phyloP scores from a whole-genome alignment of 257 asterid genomes.

The Lantana camara region DNA sequence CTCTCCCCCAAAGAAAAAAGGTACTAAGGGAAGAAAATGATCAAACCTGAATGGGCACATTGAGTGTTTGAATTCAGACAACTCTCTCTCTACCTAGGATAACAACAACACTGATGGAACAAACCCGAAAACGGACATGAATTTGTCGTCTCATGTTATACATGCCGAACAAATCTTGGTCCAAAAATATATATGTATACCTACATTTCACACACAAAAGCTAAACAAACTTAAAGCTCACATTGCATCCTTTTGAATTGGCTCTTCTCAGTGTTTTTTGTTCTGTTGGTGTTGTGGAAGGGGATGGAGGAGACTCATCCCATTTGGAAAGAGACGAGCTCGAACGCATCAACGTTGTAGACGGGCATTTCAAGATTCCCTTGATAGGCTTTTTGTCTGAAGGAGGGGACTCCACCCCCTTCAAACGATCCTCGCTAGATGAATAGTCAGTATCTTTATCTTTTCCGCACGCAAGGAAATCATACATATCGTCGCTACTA shows the following conservation, averaged over 20 bases:
- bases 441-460: constrained; percentile 10
- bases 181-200: neutral
- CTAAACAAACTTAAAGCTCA: constrained; percentile 50
- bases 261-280: constrained; percentile 47
- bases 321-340: constrained; percentile 24
- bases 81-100: constrained; percentile 25
- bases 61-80: constrained; percentile 23
- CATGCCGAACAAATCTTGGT: neutral
- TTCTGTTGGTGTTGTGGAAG: constrained; percentile 26
- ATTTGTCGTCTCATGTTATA: constrained; percentile 21
- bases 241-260: constrained; percentile 78
- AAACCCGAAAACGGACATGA: constrained; percentile 19
- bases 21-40: constrained; percentile 17
- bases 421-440: constrained; percentile 26
- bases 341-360: constrained; percentile 32
- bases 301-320: constrained; percentile 33
- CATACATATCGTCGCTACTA: neutral
- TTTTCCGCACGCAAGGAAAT: neutral
- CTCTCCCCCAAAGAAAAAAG: constrained; percentile 16
- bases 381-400: constrained; percentile 43
- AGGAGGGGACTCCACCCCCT: neutral
- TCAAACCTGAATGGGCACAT: constrained; percentile 1
- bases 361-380: constrained; percentile 68
- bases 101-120: constrained; percentile 14
- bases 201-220: neutral